A percentile compares a stretch with the other conserved stretches of the same genome.
Conservation (phyloP, 129 eudicot genomes). For the Scalesia atractyloides region DNA sequence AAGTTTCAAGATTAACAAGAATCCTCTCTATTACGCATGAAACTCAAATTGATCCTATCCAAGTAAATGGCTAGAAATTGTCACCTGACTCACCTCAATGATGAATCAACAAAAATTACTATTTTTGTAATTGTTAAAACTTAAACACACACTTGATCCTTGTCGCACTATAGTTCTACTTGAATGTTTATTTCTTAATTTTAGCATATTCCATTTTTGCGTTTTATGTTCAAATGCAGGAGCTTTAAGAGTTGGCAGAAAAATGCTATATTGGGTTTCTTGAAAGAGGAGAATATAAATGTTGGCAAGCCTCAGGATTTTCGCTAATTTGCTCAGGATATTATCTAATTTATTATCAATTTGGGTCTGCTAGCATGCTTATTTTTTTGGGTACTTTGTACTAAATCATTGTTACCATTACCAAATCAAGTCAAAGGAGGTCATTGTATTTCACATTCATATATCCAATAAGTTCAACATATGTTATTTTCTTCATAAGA, state of each 20-base stretch:
- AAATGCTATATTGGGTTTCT: constrained; percentile 50
- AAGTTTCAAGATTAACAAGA: no score
- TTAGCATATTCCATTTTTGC: not conserved
- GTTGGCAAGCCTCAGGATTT: constrained; percentile 58
- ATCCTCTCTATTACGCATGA: no score
- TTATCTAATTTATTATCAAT: not conserved
- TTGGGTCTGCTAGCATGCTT: constrained; percentile 7
- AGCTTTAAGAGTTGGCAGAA: constrained; percentile 81
- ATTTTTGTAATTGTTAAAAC: not conserved
- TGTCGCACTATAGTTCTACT: not conserved
- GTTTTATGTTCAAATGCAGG: constrained; percentile 40
- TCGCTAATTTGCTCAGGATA: constrained; percentile 29
- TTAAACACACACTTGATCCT: not conserved
- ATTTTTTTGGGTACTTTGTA: constrained; percentile 21
- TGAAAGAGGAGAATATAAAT: constrained; percentile 54
- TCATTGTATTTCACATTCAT: constrained; percentile 5
- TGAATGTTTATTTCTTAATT: not conserved
- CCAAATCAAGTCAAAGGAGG: constrained; percentile 2
- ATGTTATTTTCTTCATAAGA: constrained; percentile 7
- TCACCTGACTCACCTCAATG: not conserved
- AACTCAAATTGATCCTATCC: not conserved
- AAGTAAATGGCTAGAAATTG: not conserved
- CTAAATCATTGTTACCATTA: constrained; percentile 16
- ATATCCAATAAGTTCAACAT: not conserved
- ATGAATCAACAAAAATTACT: not conserved